Conservation (phyloP, 2,329 filamentous ascomycete species). For the Aspergillus ochraceoroseus region DNA sequence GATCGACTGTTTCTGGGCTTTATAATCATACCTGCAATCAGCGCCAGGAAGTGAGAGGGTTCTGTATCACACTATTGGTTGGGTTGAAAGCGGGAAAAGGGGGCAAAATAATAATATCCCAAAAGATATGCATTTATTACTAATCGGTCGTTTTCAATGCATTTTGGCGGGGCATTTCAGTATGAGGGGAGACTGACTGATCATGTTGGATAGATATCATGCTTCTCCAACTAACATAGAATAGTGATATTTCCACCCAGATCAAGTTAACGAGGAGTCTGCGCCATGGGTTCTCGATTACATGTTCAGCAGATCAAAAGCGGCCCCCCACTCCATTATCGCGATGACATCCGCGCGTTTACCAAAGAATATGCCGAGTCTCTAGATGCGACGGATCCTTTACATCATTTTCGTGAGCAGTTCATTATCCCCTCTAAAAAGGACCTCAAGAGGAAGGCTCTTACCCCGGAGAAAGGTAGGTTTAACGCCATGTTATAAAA, state of each 20-base stretch:
- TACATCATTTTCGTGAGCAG: constrained; percentile 59
- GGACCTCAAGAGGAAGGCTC: constrained; percentile 61
- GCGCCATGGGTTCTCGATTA: constrained; percentile 28
- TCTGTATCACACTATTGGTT: constrained; percentile 30
- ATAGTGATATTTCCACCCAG: too few species aligned
- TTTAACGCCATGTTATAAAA: not conserved
- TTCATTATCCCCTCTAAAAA: constrained; percentile 72
- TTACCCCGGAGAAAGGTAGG: constrained; percentile 38
- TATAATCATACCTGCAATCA: constrained; percentile 26
- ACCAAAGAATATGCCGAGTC: constrained; percentile 40
- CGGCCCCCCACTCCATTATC: constrained; percentile 28
- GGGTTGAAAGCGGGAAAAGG: constrained; percentile 16
- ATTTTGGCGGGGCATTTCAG: not conserved
- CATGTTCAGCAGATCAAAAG: constrained; percentile 27
- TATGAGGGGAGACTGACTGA: too few species aligned
- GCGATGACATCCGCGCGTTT: constrained; percentile 34
- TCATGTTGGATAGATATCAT: too few species aligned
- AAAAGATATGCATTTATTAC: not conserved
- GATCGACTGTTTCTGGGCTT: too few species aligned
- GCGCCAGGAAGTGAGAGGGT: constrained; percentile 19
- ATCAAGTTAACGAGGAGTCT: not conserved
- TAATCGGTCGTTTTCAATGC: not conserved
- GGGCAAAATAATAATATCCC: constrained; percentile 26
- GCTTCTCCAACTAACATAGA: too few species aligned
- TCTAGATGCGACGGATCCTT: constrained; percentile 58